phyloP scores from a whole-genome alignment of 441 rosid genomes.

The Euphorbia schlechtendalii region DNA sequence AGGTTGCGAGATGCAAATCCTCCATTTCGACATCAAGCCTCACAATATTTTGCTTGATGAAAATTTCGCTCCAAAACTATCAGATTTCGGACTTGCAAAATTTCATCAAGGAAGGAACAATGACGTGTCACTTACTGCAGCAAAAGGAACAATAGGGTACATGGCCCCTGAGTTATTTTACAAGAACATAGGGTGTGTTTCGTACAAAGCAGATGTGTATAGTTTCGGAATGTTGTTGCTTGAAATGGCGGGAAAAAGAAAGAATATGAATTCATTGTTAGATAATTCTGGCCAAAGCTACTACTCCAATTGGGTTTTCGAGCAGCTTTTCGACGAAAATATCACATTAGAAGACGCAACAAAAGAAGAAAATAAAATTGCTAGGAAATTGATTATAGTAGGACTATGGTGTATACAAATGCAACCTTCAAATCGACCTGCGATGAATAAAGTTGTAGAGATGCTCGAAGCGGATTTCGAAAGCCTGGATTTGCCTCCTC shows the following conservation, averaged over 20 bases:
- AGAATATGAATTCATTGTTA: not conserved
- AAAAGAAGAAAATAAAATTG: conserved; percentile 10
- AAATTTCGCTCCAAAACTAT: conserved; percentile 12
- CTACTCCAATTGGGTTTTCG: conserved; percentile 9
- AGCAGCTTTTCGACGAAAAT: not conserved
- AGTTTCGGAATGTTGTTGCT: conserved; percentile 15
- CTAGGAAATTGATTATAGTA: conserved; percentile 9
- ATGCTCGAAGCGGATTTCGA: conserved; percentile 16
- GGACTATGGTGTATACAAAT: conserved; percentile 4
- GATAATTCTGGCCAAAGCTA: conserved; percentile 8
- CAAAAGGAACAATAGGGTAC: conserved; percentile 20
- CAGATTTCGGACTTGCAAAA: conserved; percentile 22
- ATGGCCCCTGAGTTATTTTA: no score
- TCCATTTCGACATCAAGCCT: conserved; percentile 23
- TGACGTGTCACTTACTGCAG: not conserved
- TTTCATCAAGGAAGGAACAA: not conserved
- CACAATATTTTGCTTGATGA: conserved; percentile 18
- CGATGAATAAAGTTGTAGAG: conserved; percentile 15
- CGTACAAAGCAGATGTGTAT: not conserved
- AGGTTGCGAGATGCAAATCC: conserved; percentile 22
- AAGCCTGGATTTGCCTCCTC: conserved; percentile 9
- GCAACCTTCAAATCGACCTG: conserved; percentile 16
- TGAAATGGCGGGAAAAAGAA: conserved; percentile 6
- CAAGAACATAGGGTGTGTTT: no score
- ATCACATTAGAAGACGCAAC: not conserved